Evolutionary conservation across 1,284 basidiomycete species (phyloP).

Genomic region (Boletus smithii): DNA sequence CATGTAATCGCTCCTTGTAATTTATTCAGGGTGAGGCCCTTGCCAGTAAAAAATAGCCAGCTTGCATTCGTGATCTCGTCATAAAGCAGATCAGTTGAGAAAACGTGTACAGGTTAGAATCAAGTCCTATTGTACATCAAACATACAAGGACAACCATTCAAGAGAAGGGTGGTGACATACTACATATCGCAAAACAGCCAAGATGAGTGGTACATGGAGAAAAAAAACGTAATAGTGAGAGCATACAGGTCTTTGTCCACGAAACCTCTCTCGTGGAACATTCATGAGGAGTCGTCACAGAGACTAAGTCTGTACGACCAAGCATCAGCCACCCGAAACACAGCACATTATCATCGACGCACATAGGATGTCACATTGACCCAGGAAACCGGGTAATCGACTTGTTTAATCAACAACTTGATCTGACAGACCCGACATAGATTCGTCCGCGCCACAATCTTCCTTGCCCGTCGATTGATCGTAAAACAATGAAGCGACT

Average conservation of each 20-base stretch:
- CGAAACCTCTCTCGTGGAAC: background rate
- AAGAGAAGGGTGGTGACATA: constrained; percentile 2
- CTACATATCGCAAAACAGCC: constrained; percentile 1
- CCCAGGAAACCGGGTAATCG: constrained; percentile 23
- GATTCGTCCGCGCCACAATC: constrained; percentile 23
- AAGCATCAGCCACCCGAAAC: constrained; percentile 10
- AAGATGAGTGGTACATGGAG: constrained; percentile 2
- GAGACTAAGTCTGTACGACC: constrained; percentile 10
- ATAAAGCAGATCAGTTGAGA: no score
- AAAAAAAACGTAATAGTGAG: background rate
- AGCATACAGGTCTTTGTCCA: constrained; percentile 7
- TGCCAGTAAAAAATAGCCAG: no score
- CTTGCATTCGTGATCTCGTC: no score
- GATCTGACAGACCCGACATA: constrained; percentile 34
- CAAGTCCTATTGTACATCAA: constrained; percentile 4
- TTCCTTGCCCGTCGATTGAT: constrained; percentile 8
- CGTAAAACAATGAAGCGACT: constrained; percentile 30
- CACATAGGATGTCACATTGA: constrained; percentile 16
- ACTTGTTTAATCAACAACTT: constrained; percentile 29
- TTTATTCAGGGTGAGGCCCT: no score
- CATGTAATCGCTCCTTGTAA: no score
- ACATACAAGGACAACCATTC: constrained; percentile 4
- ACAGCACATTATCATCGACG: constrained; percentile 1
- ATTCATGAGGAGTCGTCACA: background rate
- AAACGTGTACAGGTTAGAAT: background rate